These are phyloP conservation scores for Bisporella sp. DNA, from an alignment of 2,329 filamentous ascomycete genomes.

Conservation along the genomic window DNA sequence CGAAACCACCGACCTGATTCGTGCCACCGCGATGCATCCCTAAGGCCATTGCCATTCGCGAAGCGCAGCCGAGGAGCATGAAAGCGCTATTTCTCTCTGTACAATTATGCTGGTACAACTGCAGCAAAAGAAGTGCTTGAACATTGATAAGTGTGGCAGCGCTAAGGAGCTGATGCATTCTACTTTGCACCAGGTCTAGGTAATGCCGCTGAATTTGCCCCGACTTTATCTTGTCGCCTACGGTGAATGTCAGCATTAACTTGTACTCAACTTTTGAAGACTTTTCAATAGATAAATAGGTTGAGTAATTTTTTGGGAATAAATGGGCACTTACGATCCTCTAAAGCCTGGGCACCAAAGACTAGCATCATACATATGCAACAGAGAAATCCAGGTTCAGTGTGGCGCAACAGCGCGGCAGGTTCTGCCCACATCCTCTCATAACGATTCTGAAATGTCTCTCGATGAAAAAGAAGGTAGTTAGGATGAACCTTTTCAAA, in stretches of 20 bases:
- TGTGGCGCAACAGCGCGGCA: conserved; percentile 22
- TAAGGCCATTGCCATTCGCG: conserved; percentile 35
- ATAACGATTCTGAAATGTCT: conserved; percentile 32
- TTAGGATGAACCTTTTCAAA: conserved; percentile 33
- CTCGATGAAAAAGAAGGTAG: conserved; percentile 34
- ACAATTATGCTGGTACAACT: conserved; percentile 34
- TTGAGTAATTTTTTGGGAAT: too few relatives aligned
- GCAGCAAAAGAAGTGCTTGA: conserved; percentile 35
- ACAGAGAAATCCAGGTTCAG: conserved; percentile 35
- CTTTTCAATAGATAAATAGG: too few relatives aligned
- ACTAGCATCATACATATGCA: conserved; percentile 28
- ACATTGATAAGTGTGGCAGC: conserved; percentile 34
- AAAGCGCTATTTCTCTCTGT: conserved; percentile 36
- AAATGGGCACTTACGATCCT: conserved; percentile 12
- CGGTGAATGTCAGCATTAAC: too few relatives aligned
- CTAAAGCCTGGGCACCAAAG: conserved; percentile 33
- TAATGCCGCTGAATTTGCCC: conserved; percentile 29
- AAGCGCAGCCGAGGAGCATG: conserved; percentile 33
- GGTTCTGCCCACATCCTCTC: conserved; percentile 29
- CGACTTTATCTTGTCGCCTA: conserved; percentile 19
- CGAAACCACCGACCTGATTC: conserved; percentile 27
- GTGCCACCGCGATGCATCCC: conserved; percentile 37
- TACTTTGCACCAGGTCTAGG: conserved; percentile 26
- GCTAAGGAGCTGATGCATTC: conserved; percentile 30
- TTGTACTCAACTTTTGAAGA: too few relatives aligned